Percentiles rank a stretch among this genome's conserved stretches.
phyloP scores from a whole-genome alignment of 805 yeast species.

The Candida tibetensis region DNA sequence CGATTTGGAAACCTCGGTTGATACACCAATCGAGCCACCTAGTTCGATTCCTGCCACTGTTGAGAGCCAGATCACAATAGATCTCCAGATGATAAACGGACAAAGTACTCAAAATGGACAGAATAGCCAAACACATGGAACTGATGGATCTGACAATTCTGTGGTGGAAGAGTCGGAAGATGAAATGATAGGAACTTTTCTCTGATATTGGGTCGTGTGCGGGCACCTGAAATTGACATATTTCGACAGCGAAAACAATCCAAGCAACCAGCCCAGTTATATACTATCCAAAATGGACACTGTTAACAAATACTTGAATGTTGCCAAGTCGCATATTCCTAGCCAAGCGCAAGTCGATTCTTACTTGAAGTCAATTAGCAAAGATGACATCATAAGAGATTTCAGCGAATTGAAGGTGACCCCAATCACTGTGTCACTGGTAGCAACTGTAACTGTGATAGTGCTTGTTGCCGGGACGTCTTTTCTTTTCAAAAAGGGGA shows the following conservation, averaged over 20 bases:
- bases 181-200: conserved; percentile 23
- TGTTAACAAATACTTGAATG: conserved; percentile 3
- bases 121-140: background rate
- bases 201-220: conserved; percentile 3
- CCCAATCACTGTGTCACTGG: conserved; percentile 33
- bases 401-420: conserved; percentile 27
- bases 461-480: conserved; percentile 20
- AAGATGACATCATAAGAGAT: conserved; percentile 29
- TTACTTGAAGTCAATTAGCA: conserved; percentile 13
- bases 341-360: conserved; percentile 11
- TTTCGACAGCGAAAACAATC: too few species aligned
- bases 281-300: background rate
- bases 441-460: conserved; percentile 18
- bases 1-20: background rate
- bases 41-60: background rate
- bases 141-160: conserved; percentile 16
- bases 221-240: too few species aligned
- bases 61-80: background rate
- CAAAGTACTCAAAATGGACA: background rate
- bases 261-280: too few species aligned
- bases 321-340: conserved; percentile 9
- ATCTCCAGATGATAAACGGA: background rate
- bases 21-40: background rate
- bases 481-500: conserved; percentile 19
- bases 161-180: conserved; percentile 35